Conservation (phyloP, 2,329 filamentous ascomycete genomes). For the Trichoderma gracile region DNA sequence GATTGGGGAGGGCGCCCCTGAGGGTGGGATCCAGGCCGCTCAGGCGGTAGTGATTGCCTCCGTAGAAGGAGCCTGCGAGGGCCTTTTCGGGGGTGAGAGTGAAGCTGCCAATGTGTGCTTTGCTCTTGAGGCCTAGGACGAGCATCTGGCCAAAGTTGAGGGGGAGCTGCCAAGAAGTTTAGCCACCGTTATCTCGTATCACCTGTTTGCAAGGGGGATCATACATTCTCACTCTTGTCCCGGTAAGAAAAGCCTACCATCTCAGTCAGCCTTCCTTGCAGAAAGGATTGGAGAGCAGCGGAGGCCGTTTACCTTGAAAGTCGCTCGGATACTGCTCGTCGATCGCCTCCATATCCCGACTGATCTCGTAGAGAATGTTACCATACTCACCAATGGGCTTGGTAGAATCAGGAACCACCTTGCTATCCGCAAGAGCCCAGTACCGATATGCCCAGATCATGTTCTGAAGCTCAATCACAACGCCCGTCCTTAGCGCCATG, state of each 20-base stretch:
- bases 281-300: background rate
- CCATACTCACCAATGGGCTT: background rate
- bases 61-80: background rate
- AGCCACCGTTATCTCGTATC: background rate
- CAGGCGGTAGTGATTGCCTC: background rate
- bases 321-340: background rate
- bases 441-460: constrained; percentile 6
- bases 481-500: background rate
- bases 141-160: background rate
- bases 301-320: background rate
- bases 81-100: background rate
- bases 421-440: background rate
- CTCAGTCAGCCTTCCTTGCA: background rate
- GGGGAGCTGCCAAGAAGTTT: background rate
- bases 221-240: background rate
- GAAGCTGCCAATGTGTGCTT: background rate
- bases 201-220: background rate
- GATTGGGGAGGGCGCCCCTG: background rate
- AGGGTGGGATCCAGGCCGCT: background rate
- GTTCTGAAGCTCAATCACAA: background rate
- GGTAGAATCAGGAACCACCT: background rate
- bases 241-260: background rate
- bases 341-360: background rate
- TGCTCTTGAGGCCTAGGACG: background rate
- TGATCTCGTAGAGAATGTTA: background rate